Evolutionary conservation across 805 yeast species (phyloP).

Genomic region (Yarrowia sp.): DNA sequence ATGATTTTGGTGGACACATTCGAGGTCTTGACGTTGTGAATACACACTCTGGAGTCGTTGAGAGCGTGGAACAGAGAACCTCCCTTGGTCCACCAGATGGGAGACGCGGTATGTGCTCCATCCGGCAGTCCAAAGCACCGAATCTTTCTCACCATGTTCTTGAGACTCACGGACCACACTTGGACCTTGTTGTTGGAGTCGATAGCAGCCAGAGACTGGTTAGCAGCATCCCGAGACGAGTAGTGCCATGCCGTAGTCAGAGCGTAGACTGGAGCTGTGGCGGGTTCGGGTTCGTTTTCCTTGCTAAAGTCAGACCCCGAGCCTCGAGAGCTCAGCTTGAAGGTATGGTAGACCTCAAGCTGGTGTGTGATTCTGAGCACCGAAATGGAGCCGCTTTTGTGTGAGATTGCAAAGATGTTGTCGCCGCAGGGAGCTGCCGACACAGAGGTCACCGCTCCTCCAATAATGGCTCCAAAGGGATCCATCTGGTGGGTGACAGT

Average conservation of each 20-base stretch:
- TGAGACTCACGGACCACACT: slow-evolving; percentile 39
- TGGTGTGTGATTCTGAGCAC: slow-evolving; percentile 25
- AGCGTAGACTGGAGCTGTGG: slow-evolving; percentile 1
- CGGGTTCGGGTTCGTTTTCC: neutral
- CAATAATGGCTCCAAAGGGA: slow-evolving; percentile 25
- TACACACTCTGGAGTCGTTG: slow-evolving; percentile 25
- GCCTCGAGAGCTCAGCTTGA: slow-evolving; percentile 27
- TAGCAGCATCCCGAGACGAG: slow-evolving; percentile 23
- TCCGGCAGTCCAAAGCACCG: slow-evolving; percentile 38
- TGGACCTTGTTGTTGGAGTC: slow-evolving; percentile 39
- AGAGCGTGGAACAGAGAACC: slow-evolving; percentile 22
- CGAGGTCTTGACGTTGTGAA: slow-evolving; percentile 30
- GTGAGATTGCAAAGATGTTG: slow-evolving; percentile 37
- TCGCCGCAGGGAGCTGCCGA: slow-evolving; percentile 40
- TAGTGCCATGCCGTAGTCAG: slow-evolving; percentile 39
- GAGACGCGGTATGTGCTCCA: neutral
- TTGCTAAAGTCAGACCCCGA: slow-evolving; percentile 4
- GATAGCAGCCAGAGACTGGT: slow-evolving; percentile 35
- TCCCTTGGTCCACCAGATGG: slow-evolving; percentile 33
- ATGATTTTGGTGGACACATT: slow-evolving; percentile 6
- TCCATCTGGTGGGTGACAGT: slow-evolving; percentile 1
- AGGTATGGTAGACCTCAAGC: slow-evolving; percentile 17
- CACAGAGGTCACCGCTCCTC: slow-evolving; percentile 25
- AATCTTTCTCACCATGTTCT: slow-evolving; percentile 21
- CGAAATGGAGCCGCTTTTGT: slow-evolving; percentile 29